Evolutionary conservation across 805 yeast genomes (phyloP).

Genomic region (Isabelozyma rhagii): DNA sequence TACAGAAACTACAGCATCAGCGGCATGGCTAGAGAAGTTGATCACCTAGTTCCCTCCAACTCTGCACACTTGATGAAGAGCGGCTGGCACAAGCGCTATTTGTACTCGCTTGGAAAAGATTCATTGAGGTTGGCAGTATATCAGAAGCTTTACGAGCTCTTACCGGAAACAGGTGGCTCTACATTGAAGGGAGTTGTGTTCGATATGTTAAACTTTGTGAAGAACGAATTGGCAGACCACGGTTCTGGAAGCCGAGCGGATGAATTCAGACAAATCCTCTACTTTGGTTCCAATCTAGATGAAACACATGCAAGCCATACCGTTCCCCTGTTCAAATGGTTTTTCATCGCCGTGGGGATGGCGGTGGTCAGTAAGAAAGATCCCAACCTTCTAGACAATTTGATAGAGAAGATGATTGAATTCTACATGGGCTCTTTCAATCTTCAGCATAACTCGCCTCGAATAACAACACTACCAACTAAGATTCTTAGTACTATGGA

Average conservation of each 20-base stretch:
- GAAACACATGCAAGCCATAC: not conserved
- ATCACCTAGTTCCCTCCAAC: not conserved
- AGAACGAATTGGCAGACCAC: constrained; percentile 20
- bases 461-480: not conserved
- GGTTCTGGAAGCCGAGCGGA: constrained; percentile 9
- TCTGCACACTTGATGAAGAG: not conserved
- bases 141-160: constrained; percentile 24
- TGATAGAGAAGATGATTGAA: constrained; percentile 28
- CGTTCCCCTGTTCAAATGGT: constrained; percentile 15
- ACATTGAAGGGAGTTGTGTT: constrained; percentile 28
- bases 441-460: constrained; percentile 4
- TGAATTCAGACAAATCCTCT: constrained; percentile 19
- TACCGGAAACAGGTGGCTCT: constrained; percentile 30
- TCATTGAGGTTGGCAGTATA: constrained; percentile 29
- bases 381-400: constrained; percentile 12
- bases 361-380: constrained; percentile 18
- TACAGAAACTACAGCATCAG: not conserved
- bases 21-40: not conserved
- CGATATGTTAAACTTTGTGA: constrained; percentile 30
- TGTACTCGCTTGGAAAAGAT: constrained; percentile 33
- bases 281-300: constrained; percentile 11
- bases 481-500: not conserved
- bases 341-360: constrained; percentile 25
- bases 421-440: constrained; percentile 22
- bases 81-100: constrained; percentile 28